A percentile compares a stretch with the other conserved stretches of the same genome.
phyloP scores from a whole-genome alignment of 441 rosid genomes.

The Gossypium trilobum region DNA sequence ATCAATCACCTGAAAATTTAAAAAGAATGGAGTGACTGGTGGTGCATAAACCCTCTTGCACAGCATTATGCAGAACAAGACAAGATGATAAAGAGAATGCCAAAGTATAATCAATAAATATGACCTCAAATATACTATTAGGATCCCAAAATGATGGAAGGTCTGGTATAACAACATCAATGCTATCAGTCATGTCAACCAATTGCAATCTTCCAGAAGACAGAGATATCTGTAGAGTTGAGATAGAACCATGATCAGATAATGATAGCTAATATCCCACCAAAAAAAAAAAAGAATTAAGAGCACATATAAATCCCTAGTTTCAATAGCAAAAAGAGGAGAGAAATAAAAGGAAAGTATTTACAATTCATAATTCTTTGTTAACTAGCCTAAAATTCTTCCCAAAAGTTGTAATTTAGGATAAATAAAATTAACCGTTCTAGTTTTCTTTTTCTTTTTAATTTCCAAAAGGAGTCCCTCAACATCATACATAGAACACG shows the following conservation, averaged over 20 bases:
- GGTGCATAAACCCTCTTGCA: neutral
- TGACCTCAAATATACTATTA: slow-evolving; percentile 56
- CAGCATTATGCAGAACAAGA: slow-evolving; percentile 14
- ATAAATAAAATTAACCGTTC: neutral
- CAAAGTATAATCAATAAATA: slow-evolving; percentile 9
- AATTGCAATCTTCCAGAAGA: slow-evolving; percentile 70
- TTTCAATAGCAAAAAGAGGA: neutral
- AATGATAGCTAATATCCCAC: slow-evolving; percentile 8
- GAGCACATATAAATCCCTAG: neutral
- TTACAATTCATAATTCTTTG: neutral
- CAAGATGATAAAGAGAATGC: slow-evolving; percentile 16
- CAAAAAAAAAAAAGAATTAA: neutral
- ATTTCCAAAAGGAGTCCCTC: neutral
- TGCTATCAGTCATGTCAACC: slow-evolving; percentile 60
- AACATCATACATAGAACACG: neutral
- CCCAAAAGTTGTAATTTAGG: neutral
- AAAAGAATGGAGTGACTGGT: slow-evolving; percentile 17
- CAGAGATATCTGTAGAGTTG: slow-evolving; percentile 44
- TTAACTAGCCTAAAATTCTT: neutral
- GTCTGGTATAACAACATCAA: slow-evolving; percentile 61
- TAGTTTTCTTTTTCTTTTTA: neutral
- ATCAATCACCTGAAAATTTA: slow-evolving; percentile 47
- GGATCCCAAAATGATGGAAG: slow-evolving; percentile 47
- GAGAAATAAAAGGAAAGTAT: neutral
- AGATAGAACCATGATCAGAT: slow-evolving; percentile 21